phyloP scores from a whole-genome alignment of 345 rosid species.

The Turritis glabra region DNA sequence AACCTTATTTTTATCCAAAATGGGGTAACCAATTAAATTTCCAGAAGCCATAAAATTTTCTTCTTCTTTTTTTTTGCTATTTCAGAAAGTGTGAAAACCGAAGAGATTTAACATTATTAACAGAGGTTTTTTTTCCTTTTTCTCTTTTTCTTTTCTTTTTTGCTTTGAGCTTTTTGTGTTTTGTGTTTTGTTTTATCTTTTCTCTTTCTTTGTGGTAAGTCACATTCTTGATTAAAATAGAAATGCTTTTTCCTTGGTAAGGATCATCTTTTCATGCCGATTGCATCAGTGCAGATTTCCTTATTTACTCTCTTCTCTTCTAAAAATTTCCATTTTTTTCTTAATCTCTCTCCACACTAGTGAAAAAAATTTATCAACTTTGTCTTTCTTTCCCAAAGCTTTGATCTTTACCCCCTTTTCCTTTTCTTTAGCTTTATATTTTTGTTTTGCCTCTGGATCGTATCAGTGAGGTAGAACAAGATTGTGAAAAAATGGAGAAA shows the following conservation, averaged over 20 bases:
- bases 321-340: neutral
- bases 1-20: neutral
- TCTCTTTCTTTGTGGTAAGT: conserved; percentile 20
- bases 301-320: conserved; percentile 23
- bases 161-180: neutral
- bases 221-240: conserved; percentile 40
- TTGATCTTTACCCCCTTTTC: neutral
- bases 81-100: conserved; percentile 3
- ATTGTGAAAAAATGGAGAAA: conserved; percentile 16
- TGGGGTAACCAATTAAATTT: neutral
- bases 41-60: neutral
- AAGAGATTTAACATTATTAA: neutral
- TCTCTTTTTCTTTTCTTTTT: neutral
- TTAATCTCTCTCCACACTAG: conserved; percentile 9
- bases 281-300: conserved; percentile 31
- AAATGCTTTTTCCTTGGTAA: conserved; percentile 35
- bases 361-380: neutral
- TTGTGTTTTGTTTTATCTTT: conserved; percentile 6
- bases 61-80: neutral
- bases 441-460: conserved; percentile 24
- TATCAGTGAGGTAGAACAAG: conserved; percentile 24
- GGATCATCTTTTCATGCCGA: conserved; percentile 42
- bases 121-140: neutral
- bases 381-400: conserved; percentile 34
- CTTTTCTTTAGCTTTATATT: neutral